Evolutionary conservation across 306 rosid genomes (phyloP).

Genomic region (Fragaria iinumae): DNA sequence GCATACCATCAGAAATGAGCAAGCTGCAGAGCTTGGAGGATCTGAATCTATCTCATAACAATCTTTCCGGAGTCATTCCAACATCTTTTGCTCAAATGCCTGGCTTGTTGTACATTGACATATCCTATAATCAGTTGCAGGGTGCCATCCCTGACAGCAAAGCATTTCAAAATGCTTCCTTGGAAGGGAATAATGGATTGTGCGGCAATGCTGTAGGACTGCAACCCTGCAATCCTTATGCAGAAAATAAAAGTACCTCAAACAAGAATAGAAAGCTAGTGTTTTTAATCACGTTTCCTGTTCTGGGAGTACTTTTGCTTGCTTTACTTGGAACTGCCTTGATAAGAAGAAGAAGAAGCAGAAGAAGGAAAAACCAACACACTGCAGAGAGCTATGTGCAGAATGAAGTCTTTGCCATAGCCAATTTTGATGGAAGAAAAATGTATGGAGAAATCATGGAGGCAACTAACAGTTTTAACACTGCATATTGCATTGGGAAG

Average conservation of each 20-base stretch:
- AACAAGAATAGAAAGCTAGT: neutral
- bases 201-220: conserved; percentile 23
- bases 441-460: conserved; percentile 21
- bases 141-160: conserved; percentile 18
- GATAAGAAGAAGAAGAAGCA: neutral
- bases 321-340: neutral
- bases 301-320: neutral
- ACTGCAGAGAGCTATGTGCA: neutral
- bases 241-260: neutral
- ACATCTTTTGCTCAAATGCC: neutral
- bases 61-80: conserved; percentile 11
- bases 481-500: conserved; percentile 22
- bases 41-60: conserved; percentile 14
- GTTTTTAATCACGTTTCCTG: conserved; percentile 2
- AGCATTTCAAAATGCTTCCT: conserved; percentile 18
- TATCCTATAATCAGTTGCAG: conserved; percentile 22
- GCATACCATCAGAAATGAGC: conserved; percentile 8
- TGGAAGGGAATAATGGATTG: conserved; percentile 11
- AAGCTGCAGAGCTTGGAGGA: conserved; percentile 16
- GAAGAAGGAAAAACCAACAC: neutral
- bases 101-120: conserved; percentile 2
- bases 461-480: conserved; percentile 27
- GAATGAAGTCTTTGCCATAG: neutral
- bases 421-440: conserved; percentile 18
- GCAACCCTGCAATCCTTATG: conserved; percentile 1